Percentiles rank a stretch among this genome's conserved stretches.
phyloP scores from a whole-genome alignment of 805 yeast species.

The Saccharomyces eubayanus region DNA sequence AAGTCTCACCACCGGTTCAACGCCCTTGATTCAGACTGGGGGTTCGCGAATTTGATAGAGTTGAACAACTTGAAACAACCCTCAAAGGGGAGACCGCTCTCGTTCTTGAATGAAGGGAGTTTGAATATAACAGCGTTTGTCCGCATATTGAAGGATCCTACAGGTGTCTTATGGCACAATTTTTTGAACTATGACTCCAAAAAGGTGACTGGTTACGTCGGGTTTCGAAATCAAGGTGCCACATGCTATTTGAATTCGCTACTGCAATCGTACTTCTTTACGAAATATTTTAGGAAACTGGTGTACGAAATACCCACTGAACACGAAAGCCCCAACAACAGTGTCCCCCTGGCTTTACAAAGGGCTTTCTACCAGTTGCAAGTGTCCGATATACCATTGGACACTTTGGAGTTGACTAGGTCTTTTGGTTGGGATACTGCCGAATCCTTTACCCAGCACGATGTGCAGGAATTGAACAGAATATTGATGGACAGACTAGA shows the following conservation, averaged over 20 bases:
- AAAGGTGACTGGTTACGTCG: constrained; percentile 81
- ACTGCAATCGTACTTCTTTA: constrained; percentile 82
- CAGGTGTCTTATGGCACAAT: constrained; percentile 92
- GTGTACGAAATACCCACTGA: constrained; percentile 88
- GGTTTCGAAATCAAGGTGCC: constrained; percentile 94
- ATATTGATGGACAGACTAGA: constrained; percentile 92
- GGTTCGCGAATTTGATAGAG: constrained; percentile 73
- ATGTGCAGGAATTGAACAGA: constrained; percentile 92
- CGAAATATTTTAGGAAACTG: constrained; percentile 69
- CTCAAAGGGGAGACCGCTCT: constrained; percentile 31
- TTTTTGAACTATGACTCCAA: constrained; percentile 80
- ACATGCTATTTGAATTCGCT: constrained; percentile 93
- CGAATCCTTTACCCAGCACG: constrained; percentile 96
- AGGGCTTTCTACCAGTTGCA: constrained; percentile 75
- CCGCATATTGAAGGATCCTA: constrained; percentile 73
- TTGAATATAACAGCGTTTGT: constrained; percentile 72
- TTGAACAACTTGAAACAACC: constrained; percentile 39
- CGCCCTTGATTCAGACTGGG: constrained; percentile 85
- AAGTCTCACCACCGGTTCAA: constrained; percentile 73
- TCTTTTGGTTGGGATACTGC: constrained; percentile 96
- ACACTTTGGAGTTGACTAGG: constrained; percentile 76
- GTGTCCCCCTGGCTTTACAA: constrained; percentile 81
- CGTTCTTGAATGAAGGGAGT: constrained; percentile 43
- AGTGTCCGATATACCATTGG: constrained; percentile 66
- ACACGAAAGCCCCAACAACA: constrained; percentile 40